Evolutionary conservation across 192 early-diverging fungal genomes (phyloP).

Genomic region (Coemansia sp.): DNA sequence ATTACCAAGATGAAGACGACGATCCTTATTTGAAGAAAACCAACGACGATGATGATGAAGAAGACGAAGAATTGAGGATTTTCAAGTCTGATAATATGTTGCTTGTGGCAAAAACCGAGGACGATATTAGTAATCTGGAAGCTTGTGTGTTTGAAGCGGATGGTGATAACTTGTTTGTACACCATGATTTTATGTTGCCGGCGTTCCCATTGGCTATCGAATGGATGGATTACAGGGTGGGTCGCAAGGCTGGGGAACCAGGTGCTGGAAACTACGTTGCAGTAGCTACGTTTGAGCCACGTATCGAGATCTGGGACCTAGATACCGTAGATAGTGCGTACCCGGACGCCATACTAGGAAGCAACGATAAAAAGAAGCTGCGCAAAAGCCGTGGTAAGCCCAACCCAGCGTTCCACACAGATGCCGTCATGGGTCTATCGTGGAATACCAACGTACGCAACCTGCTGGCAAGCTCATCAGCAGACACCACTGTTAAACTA

Average conservation of each 20-base stretch:
- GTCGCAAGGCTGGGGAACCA: conserved; percentile 58
- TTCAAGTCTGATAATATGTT: conserved; percentile 82
- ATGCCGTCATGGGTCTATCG: conserved; percentile 91
- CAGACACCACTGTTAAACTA: conserved; percentile 95
- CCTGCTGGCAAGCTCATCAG: conserved; percentile 87
- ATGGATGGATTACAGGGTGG: conserved; percentile 91
- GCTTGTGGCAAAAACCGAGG: conserved; percentile 92
- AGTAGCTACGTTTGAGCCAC: conserved; percentile 95
- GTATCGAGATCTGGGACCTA: conserved; percentile 98
- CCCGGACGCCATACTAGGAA: conserved; percentile 86
- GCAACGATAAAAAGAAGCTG: conserved; percentile 27
- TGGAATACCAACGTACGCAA: conserved; percentile 81
- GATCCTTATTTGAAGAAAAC: conserved; percentile 84
- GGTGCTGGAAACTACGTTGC: conserved; percentile 87
- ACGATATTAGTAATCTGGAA: conserved; percentile 95
- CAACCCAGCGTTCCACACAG: conserved; percentile 85
- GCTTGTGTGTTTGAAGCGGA: conserved; percentile 84
- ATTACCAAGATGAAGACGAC: conserved; percentile 73
- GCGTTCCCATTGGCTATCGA: conserved; percentile 93
- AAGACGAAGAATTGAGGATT: conserved; percentile 80
- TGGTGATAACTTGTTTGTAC: conserved; percentile 88
- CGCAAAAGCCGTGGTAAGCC: conserved; percentile 42
- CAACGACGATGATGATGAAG: conserved; percentile 70
- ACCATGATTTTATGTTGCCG: conserved; percentile 98
- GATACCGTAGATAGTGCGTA: conserved; percentile 89